phyloP scores from a whole-genome alignment of 1,139 yeast species.

The Debaryomycetaceae sp. region DNA sequence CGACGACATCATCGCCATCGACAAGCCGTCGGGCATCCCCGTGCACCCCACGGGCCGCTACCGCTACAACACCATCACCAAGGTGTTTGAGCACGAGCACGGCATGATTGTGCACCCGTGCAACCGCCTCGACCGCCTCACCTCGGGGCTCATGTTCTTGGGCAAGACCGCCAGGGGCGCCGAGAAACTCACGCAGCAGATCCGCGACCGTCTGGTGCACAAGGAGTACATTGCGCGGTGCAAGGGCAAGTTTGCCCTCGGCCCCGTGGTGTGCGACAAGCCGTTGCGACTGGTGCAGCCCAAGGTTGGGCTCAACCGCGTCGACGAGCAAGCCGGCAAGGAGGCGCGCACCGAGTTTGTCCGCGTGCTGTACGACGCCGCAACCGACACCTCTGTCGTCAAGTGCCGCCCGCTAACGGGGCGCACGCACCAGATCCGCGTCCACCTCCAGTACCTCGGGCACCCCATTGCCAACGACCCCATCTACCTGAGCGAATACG shows the following conservation, averaged over 20 bases:
- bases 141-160: slow-evolving; percentile 92
- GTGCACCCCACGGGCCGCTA: slow-evolving; percentile 96
- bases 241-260: slow-evolving; percentile 64
- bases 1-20: slow-evolving; percentile 77
- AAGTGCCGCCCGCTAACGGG: slow-evolving; percentile 86
- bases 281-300: slow-evolving; percentile 77
- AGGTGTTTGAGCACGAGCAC: slow-evolving; percentile 64
- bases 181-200: slow-evolving; percentile 66
- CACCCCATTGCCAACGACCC: slow-evolving; percentile 96
- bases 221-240: slow-evolving; percentile 89
- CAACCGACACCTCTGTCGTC: slow-evolving; percentile 60
- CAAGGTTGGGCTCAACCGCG: slow-evolving; percentile 69
- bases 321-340: slow-evolving; percentile 63
- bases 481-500: slow-evolving; percentile 57
- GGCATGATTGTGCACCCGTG: slow-evolving; percentile 77
- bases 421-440: slow-evolving; percentile 91
- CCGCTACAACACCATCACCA: slow-evolving; percentile 83
- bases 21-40: slow-evolving; percentile 93
- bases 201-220: slow-evolving; percentile 68
- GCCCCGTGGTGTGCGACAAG: slow-evolving; percentile 52
- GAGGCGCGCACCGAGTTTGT: slow-evolving; percentile 53
- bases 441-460: slow-evolving; percentile 83
- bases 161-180: slow-evolving; percentile 85
- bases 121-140: slow-evolving; percentile 82
- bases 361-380: slow-evolving; percentile 58